Evolutionary conservation across 2,329 filamentous ascomycete genomes (phyloP), one percentile per base, ranked within the genome.

Genomic region (Tolypocladium sp.): DNA sequence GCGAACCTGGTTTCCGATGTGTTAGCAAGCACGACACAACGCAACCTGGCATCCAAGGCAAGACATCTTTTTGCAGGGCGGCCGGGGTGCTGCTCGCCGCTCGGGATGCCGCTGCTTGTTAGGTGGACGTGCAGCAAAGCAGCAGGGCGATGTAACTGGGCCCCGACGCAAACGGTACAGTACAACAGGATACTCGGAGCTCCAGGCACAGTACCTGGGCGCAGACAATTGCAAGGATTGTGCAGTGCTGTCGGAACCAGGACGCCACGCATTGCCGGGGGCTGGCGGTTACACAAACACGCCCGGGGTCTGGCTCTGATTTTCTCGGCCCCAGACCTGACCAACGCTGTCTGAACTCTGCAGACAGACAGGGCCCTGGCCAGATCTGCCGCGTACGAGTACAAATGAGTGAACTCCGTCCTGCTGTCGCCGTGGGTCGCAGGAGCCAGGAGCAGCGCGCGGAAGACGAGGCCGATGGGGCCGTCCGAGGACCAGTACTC

Each of bases 211-310:
- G 64, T 63, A 60, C 58, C 55, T 60, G 61, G 57, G 60, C 58
- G 56, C 57, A 62, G 58, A 49, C 55, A 27, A 40, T 53, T 49
- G 62, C 62, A 66, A 59, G 63, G 64, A 59, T 65, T 30, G 49
- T 59, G 59, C 61, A 59, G 55, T 58, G 44, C 54, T 62, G 59
- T 66, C 64, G 66, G 65, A 65, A 66, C 58, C 57, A 65, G 60
- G 57, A 66, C 63, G 66, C 65, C 64, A 68, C 60, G 61, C 63
- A 65, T 59, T 46, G 58, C 60, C 51, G 59, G 65, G 62, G 62
- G 58, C 40, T 58, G 42, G 58, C 40, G 40, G 63, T 65, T 64
- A 63, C 63, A 64, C 64, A 57, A 59, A 61, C 58, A 49, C 58
- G 51, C 51, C 58, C 58, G 62, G 59, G 59, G 61, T 46, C 55